Evolutionary conservation across 768 basidiomycete genomes (phyloP).

Genomic region (Polyporus arcularius): DNA sequence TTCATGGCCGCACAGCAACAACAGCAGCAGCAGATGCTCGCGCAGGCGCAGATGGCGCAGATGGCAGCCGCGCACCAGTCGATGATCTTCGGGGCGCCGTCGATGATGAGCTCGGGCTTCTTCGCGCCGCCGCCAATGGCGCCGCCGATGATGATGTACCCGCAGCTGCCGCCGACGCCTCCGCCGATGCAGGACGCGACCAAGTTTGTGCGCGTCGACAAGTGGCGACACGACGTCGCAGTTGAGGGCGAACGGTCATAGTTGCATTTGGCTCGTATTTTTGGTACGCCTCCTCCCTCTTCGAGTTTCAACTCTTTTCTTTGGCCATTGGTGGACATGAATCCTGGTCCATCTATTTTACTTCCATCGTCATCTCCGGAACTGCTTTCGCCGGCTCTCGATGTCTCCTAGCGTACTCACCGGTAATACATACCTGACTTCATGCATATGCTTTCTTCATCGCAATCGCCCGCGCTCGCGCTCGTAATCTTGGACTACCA

Average conservation of each 20-base stretch:
- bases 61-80: constrained; percentile 52
- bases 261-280: background rate
- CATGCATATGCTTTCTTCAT: background rate
- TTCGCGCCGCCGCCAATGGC: constrained; percentile 58
- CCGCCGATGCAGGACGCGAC: constrained; percentile 63
- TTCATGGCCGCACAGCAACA: constrained; percentile 53
- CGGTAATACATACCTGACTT: background rate
- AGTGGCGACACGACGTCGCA: constrained; percentile 79
- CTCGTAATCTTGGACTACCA: background rate
- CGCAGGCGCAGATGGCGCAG: constrained; percentile 55
- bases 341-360: background rate
- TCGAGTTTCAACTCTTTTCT: background rate
- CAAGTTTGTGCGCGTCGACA: constrained; percentile 74
- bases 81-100: constrained; percentile 68
- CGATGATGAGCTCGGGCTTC: constrained; percentile 72
- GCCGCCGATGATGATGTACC: constrained; percentile 44
- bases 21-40: constrained; percentile 64
- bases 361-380: constrained; percentile 2
- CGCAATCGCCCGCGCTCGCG: background rate
- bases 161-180: constrained; percentile 52
- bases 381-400: constrained; percentile 17
- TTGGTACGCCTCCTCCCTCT: background rate
- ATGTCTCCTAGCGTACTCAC: constrained; percentile 1
- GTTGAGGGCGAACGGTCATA: constrained; percentile 57
- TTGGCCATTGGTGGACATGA: too few relatives aligned